These are phyloP conservation scores for Globisporangium apiculatum DNA, from an alignment of 352 stramenopile genomes.

Conservation along the genomic window DNA sequence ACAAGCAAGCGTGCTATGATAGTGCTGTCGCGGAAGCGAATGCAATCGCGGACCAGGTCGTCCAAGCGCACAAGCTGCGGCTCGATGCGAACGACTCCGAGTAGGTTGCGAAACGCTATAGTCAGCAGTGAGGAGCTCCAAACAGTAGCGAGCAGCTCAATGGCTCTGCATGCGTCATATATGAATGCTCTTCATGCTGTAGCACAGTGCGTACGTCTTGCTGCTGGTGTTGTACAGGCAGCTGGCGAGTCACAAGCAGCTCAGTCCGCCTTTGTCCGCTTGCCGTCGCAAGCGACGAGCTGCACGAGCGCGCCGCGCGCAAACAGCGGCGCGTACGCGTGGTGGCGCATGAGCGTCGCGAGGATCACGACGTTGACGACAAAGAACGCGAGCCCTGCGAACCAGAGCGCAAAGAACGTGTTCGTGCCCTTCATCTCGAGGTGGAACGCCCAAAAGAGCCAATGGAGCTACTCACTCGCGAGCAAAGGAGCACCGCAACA, in stretches of 20 bases:
- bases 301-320: conserved; percentile 29
- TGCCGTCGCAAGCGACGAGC: conserved; percentile 10
- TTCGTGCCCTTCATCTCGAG: conserved; percentile 89
- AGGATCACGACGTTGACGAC: conserved; percentile 79
- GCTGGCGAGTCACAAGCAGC: too few species aligned
- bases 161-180: too few species aligned
- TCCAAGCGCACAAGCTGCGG: conserved; percentile 45
- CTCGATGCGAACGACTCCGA: conserved; percentile 27
- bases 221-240: too few species aligned
- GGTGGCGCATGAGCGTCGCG: conserved; percentile 57
- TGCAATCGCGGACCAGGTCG: conserved; percentile 46
- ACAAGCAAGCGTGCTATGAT: conserved; percentile 59
- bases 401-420: conserved; percentile 86
- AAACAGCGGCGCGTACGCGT: conserved; percentile 62
- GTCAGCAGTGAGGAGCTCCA: too few species aligned
- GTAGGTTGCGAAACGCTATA: too few species aligned
- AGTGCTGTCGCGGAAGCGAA: conserved; percentile 52
- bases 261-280: conserved; percentile 5
- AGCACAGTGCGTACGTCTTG: too few species aligned
- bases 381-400: conserved; percentile 87
- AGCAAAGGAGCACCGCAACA: background rate
- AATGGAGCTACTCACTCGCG: conserved; percentile 47
- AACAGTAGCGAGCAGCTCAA: too few species aligned
- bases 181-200: too few species aligned
- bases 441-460: conserved; percentile 86